Percentiles rank a stretch among this genome's conserved stretches.
Evolutionary conservation across 2,329 filamentous ascomycete species (phyloP).

Genomic region (Samsoniella hepiali): DNA sequence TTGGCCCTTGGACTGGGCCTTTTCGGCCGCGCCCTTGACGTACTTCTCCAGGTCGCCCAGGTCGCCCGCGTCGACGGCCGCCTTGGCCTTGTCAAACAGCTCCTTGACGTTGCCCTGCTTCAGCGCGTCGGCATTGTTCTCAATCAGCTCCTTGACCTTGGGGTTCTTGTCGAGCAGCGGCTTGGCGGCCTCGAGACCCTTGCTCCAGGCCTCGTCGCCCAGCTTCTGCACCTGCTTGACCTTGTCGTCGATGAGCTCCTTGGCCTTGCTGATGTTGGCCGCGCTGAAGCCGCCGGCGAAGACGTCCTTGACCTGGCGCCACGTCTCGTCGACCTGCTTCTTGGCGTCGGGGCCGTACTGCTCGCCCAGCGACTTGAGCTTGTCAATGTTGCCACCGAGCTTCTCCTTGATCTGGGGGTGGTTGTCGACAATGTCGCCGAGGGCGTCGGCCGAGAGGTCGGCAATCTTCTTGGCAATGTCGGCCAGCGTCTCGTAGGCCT

Average conservation of each 20-base stretch:
- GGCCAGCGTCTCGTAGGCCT: conserved; percentile 60
- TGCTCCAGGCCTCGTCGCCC: conserved; percentile 69
- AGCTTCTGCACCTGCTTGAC: conserved; percentile 67
- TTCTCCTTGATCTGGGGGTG: conserved; percentile 72
- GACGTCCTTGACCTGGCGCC: conserved; percentile 67
- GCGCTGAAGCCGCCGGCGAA: conserved; percentile 58
- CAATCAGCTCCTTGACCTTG: conserved; percentile 68
- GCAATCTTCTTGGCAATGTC: conserved; percentile 59
- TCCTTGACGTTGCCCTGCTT: conserved; percentile 65
- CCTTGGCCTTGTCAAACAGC: conserved; percentile 60
- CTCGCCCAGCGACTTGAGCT: conserved; percentile 67
- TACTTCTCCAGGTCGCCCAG: conserved; percentile 41
- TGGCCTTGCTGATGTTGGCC: conserved; percentile 51
- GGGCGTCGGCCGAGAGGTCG: conserved; percentile 59
- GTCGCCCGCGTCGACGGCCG: conserved; percentile 60
- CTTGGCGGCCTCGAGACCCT: conserved; percentile 67
- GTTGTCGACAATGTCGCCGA: conserved; percentile 65
- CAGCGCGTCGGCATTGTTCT: conserved; percentile 65
- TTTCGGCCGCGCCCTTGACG: conserved; percentile 30
- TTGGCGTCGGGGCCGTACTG: conserved; percentile 72
- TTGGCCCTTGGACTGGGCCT: conserved; percentile 22
- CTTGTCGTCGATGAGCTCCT: conserved; percentile 67
- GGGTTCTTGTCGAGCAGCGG: conserved; percentile 73
- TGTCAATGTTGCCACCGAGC: conserved; percentile 63
- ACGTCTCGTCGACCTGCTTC: conserved; percentile 71